Conservation (phyloP, 2,329 filamentous ascomycete genomes). For the Coleophoma cylindrospora region DNA sequence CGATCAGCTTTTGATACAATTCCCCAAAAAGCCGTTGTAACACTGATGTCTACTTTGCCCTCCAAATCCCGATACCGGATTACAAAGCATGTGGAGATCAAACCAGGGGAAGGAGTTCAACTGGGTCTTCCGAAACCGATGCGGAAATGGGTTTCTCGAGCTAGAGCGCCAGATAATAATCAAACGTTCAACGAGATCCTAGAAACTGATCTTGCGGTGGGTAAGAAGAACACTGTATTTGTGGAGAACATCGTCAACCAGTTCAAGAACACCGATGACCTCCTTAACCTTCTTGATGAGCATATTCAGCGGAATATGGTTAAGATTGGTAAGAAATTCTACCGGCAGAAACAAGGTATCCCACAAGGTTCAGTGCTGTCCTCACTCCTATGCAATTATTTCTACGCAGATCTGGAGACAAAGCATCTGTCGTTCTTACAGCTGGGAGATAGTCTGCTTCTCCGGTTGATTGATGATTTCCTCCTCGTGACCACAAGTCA, state of each 20-base stretch:
- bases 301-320: slow-evolving; percentile 85
- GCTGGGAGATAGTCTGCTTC: slow-evolving; percentile 55
- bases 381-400: slow-evolving; percentile 86
- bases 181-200: slow-evolving; percentile 23
- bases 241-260: slow-evolving; percentile 62
- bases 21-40: slow-evolving; percentile 70
- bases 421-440: slow-evolving; percentile 64
- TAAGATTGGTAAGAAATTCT: slow-evolving; percentile 83
- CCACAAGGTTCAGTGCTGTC: slow-evolving; percentile 91
- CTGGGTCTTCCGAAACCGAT: slow-evolving; percentile 16
- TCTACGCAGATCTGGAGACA: slow-evolving; percentile 83
- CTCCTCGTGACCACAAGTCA: slow-evolving; percentile 73
- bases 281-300: slow-evolving; percentile 68
- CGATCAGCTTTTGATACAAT: slow-evolving; percentile 93
- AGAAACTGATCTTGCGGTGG: slow-evolving; percentile 22
- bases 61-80: slow-evolving; percentile 62
- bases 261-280: slow-evolving; percentile 47
- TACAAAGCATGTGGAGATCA: slow-evolving; percentile 70
- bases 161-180: slow-evolving; percentile 19
- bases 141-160: slow-evolving; percentile 23
- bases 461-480: slow-evolving; percentile 90
- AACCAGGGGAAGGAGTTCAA: slow-evolving; percentile 31
- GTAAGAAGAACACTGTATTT: slow-evolving; percentile 63
- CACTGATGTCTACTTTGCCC: slow-evolving; percentile 55
- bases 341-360: slow-evolving; percentile 82